These are phyloP conservation scores for Alternaria sp. DNA, from an alignment of 2,329 filamentous ascomycete genomes.

Conservation along the genomic window DNA sequence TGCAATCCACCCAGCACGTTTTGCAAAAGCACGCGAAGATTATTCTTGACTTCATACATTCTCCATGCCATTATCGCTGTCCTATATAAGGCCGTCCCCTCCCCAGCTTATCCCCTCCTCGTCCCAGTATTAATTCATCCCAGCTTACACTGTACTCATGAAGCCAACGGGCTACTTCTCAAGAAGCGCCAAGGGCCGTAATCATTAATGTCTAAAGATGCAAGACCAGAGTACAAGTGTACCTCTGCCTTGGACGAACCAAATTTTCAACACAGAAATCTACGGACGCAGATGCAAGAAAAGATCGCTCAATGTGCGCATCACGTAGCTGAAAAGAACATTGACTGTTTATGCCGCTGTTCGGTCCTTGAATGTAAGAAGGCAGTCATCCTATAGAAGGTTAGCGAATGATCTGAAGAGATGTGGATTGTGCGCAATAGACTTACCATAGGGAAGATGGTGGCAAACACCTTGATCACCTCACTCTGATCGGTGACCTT, in stretches of 20 bases:
- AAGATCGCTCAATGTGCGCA: conserved; percentile 31
- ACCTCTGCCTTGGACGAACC: conserved; percentile 22
- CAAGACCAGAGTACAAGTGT: conserved; percentile 16
- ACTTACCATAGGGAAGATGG: conserved; percentile 93
- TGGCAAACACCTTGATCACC: conserved; percentile 97
- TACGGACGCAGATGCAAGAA: conserved; percentile 33
- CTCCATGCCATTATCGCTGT: conserved; percentile 21
- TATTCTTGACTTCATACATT: neutral
- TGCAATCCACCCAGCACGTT: neutral
- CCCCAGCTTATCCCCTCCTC: neutral
- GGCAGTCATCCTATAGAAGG: conserved; percentile 74
- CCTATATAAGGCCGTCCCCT: neutral
- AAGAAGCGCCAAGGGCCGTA: conserved; percentile 24
- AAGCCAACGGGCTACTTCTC: conserved; percentile 16
- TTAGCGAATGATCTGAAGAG: conserved; percentile 20
- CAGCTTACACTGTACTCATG: conserved; percentile 21
- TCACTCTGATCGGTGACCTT: conserved; percentile 82
- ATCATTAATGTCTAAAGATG: conserved; percentile 38
- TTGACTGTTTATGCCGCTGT: conserved; percentile 22
- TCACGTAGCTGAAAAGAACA: conserved; percentile 17
- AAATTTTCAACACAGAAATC: conserved; percentile 15
- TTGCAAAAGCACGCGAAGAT: neutral
- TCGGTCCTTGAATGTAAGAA: conserved; percentile 69
- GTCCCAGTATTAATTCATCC: conserved; percentile 15
- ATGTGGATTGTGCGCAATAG: neutral